Evolutionary conservation across 75 land plant genomes (phyloP).

Genomic region (Isoetes taiwanensis): DNA sequence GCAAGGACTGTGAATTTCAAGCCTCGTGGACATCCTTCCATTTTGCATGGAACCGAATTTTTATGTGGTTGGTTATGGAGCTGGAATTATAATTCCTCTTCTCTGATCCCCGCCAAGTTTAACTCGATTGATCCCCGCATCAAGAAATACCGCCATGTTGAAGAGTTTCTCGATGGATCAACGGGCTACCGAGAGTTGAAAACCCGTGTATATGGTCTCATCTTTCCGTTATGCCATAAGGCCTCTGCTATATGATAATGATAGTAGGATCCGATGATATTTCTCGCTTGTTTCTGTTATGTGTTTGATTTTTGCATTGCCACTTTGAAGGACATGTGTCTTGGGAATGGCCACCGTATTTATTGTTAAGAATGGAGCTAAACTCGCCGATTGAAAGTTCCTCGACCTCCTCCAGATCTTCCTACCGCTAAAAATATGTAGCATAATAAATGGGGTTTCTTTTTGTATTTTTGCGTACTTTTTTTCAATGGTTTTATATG

Average conservation of each 20-base stretch:
- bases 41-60: slow-evolving; percentile 78
- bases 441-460: too few species aligned
- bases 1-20: slow-evolving; percentile 42
- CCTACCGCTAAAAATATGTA: slow-evolving; percentile 18
- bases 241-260: too few species aligned
- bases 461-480: too few species aligned
- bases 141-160: slow-evolving; percentile 42
- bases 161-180: slow-evolving; percentile 55
- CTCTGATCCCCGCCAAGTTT: slow-evolving; percentile 37
- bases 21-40: slow-evolving; percentile 63
- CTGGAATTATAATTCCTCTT: slow-evolving; percentile 61
- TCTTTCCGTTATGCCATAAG: too few species aligned
- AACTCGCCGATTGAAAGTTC: slow-evolving; percentile 29
- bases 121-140: slow-evolving; percentile 49
- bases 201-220: slow-evolving; percentile 42
- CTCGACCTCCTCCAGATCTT: slow-evolving; percentile 36
- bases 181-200: slow-evolving; percentile 39
- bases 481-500: too few species aligned
- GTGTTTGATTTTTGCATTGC: slow-evolving; percentile 52
- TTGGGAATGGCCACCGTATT: slow-evolving; percentile 33
- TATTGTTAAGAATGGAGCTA: slow-evolving; percentile 38
- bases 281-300: background rate
- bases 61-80: slow-evolving; percentile 53
- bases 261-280: too few species aligned
- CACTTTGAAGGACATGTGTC: slow-evolving; percentile 30